A percentile compares a stretch with the other conserved stretches of the same genome.
Evolutionary conservation across 2,329 filamentous ascomycete species (phyloP).

Genomic region (Ascochyta fabae): DNA sequence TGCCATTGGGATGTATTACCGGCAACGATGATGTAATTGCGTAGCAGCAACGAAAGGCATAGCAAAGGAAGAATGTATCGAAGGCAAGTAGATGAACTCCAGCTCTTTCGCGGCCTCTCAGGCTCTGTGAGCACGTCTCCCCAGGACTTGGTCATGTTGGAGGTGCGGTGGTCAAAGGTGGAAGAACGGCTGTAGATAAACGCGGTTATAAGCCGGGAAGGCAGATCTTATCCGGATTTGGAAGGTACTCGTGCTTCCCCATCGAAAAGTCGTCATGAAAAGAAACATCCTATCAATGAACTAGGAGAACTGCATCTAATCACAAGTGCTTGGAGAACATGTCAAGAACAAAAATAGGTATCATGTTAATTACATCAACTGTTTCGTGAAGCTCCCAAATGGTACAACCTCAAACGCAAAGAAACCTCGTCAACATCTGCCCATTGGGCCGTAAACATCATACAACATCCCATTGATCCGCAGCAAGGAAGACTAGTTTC

Average conservation of each 20-base stretch:
- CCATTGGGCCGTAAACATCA: not conserved
- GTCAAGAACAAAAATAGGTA: not conserved
- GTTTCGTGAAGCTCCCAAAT: not conserved
- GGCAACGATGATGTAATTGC: slow-evolving; percentile 20
- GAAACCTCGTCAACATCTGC: not conserved
- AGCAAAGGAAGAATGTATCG: slow-evolving; percentile 13
- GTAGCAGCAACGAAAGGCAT: slow-evolving; percentile 19
- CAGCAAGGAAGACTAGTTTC: not conserved
- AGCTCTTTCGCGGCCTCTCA: not conserved
- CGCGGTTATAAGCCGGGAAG: slow-evolving; percentile 2
- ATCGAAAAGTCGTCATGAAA: slow-evolving; percentile 11
- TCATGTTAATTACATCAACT: slow-evolving; percentile 13
- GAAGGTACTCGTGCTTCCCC: slow-evolving; percentile 36
- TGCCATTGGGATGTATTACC: slow-evolving; percentile 18
- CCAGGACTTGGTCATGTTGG: slow-evolving; percentile 27
- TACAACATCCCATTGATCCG: not conserved
- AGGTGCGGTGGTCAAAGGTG: slow-evolving; percentile 10
- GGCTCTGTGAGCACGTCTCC: slow-evolving; percentile 10
- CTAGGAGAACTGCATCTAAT: not conserved
- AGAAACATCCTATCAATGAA: not conserved
- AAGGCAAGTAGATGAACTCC: slow-evolving; percentile 11
- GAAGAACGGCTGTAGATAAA: not conserved
- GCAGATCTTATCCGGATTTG: slow-evolving; percentile 2
- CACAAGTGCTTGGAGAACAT: too few relatives aligned
- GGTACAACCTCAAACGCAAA: not conserved